Evolutionary conservation across 805 yeast species (phyloP), one percentile per base, ranked within the genome.

Genomic region (Metschnikowia reukaufii): DNA sequence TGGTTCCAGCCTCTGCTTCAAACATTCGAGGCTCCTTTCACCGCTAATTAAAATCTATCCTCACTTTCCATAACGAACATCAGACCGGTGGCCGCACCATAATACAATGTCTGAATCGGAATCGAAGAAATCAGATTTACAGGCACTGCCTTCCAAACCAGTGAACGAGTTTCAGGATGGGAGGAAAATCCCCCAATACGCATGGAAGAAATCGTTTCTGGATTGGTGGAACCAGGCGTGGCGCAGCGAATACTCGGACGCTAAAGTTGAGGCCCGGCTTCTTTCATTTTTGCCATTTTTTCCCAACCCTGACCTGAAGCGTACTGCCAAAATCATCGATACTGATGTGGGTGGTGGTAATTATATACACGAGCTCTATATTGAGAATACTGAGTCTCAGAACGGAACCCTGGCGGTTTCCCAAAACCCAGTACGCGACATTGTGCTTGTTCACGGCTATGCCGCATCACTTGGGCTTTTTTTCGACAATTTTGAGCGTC

Each of bases 381-480:
- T 91, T 27, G 69, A 70, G 36, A 80, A 83, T 51, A 73, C 55
- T 9, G 72, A 42, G 42, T 41, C 29, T 1, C 33, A 32, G 15
- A 23, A 23, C 19, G 37, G 53, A 17, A 40, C 44, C 6, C 23
- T 33, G 23, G 18, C 51, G 4, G 61, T 9, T 3, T 25, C 12
- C 12, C 29, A 56, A 15, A 66, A 64, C 30, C 39, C 47, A 1
- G 64, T 58, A 20, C 67, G 64, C 45, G 87, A 83, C 64, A 64
- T 90, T 19, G 88, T 94, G 2, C 65, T 92, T 51, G 67, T 94
- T 4, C 99, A 92, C 65, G 99, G 99, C 0, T 90, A 89, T 61
- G 97, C 96, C 1, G 96, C 98, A 0, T 88, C 96, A 1, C 77
- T 90, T 12, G 92, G 95, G 20, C 82, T 89, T 45, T 92, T 82